Conservation (phyloP, 805 yeast species). For the Lachancea sp. region DNA sequence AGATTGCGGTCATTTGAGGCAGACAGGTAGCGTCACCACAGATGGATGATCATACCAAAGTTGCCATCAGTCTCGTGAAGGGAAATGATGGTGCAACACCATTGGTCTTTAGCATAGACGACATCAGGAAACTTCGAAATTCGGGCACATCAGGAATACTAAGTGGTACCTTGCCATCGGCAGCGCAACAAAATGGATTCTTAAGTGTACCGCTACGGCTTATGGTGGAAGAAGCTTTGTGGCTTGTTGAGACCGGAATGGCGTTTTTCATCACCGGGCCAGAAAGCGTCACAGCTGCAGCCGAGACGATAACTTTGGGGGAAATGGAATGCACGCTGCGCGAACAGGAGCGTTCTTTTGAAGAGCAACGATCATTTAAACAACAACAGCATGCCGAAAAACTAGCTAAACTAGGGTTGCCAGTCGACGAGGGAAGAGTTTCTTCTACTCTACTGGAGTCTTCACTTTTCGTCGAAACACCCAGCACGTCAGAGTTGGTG, state of each 20-base stretch:
- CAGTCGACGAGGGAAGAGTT: conserved; percentile 1
- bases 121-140: conserved; percentile 48
- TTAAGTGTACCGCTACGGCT: conserved; percentile 76
- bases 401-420: conserved; percentile 16
- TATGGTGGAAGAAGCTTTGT: conserved; percentile 64
- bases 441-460: conserved; percentile 16
- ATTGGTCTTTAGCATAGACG: conserved; percentile 52
- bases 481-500: conserved; percentile 11
- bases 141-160: conserved; percentile 70
- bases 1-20: not conserved
- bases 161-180: conserved; percentile 75
- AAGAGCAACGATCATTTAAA: conserved; percentile 18
- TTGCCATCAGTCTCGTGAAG: not conserved
- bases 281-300: conserved; percentile 3
- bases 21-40: not conserved
- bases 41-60: not conserved
- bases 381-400: conserved; percentile 19
- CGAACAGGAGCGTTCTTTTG: conserved; percentile 13
- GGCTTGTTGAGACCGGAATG: conserved; percentile 44
- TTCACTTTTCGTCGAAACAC: conserved; percentile 22
- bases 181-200: conserved; percentile 92
- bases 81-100: conserved; percentile 32
- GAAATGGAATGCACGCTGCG: conserved; percentile 2
- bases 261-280: conserved; percentile 26
- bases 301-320: conserved; percentile 1